Conservation (phyloP, 2,329 filamentous ascomycete species). For the Botrytis pseudocinerea region DNA sequence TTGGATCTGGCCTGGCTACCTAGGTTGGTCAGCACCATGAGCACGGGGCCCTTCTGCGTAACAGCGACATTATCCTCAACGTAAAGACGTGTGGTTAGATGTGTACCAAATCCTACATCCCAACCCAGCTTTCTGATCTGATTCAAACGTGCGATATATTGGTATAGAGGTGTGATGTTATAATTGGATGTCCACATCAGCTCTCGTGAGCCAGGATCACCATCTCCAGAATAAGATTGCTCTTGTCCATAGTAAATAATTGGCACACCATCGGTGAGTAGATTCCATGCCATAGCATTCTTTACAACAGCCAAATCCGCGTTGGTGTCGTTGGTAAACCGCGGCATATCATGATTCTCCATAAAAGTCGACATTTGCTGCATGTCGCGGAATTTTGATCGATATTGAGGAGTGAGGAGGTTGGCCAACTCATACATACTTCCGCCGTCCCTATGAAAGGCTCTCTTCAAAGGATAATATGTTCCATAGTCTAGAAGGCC, state of each 20-base stretch:
- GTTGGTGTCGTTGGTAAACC: slow-evolving; percentile 42
- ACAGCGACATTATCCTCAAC: slow-evolving; percentile 20
- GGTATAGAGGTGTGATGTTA: slow-evolving; percentile 37
- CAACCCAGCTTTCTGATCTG: slow-evolving; percentile 26
- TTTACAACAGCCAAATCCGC: slow-evolving; percentile 40
- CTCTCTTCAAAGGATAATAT: slow-evolving; percentile 38
- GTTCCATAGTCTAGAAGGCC: slow-evolving; percentile 60
- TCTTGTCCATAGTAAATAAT: slow-evolving; percentile 55
- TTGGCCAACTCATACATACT: slow-evolving; percentile 40
- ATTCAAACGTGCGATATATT: slow-evolving; percentile 27
- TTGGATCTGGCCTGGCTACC: slow-evolving; percentile 22
- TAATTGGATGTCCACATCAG: slow-evolving; percentile 46
- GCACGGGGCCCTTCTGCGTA: slow-evolving; percentile 27
- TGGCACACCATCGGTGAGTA: slow-evolving; percentile 52
- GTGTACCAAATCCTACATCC: slow-evolving; percentile 27
- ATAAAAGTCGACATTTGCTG: slow-evolving; percentile 45
- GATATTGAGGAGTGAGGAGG: slow-evolving; percentile 40
- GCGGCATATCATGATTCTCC: slow-evolving; percentile 47
- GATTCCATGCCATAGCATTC: slow-evolving; percentile 50
- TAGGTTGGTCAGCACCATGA: slow-evolving; percentile 29
- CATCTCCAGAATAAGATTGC: slow-evolving; percentile 47
- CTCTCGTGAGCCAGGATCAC: slow-evolving; percentile 46
- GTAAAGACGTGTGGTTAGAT: slow-evolving; percentile 23
- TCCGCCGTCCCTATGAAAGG: slow-evolving; percentile 21
- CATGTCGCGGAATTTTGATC: slow-evolving; percentile 46